Base-by-base conservation (phyloP, 2,329 filamentous ascomycete genomes). In the Phyllosticta paracitricarpa region DNA sequence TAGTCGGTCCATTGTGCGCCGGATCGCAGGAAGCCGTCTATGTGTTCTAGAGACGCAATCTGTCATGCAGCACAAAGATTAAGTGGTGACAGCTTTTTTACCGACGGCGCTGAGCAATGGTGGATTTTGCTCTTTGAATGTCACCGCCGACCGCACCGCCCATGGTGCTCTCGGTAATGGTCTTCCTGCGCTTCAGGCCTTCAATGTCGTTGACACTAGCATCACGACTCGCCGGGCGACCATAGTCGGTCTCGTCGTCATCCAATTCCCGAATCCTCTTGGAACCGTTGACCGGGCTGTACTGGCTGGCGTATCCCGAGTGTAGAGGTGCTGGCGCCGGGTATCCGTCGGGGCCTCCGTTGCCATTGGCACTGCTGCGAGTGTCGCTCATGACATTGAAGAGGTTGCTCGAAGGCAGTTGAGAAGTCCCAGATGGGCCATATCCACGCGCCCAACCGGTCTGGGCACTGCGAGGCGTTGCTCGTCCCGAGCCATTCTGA, bases 311-410 rank as follows among this genome's bases (percentile, higher is more conserved):
- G 65, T 92, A 90, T 9, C 82, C 83, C 66, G 84, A 85, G 58
- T 82, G 76, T 2, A 71, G 63, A 56, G 89, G 86, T 4, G 82
- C 77, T 25, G 88, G 81, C 17, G 85, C 81, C 35, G 84, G 82
- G 71, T 95, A 95, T 6, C 86, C 83, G 66, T 95, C 89, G 57
- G 82, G 82, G 22, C 81, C 76, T 12, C 84, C 75, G 30, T 80
- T 81, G n/a, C 87, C 87, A 66, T 89, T 90, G 19, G 82, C 78
- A 30, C 80, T 76, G 56, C 79, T 84, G 26, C 89, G 84, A 63
- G 90, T 88, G 71, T 89, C 91, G 72, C 88, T 92, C 78, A 96
- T 91, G 64, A 95, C 88, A 73, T 86, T 95, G 80, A 96, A 96
- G 57, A 96, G 79, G 71, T 86, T 95, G 78, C 89, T 92, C 0